A percentile compares a stretch with the other conserved stretches of the same genome.
These are phyloP conservation scores for Penicillium occitanis DNA, from an alignment of 2,329 filamentous ascomycete species.

Conservation along the genomic window DNA sequence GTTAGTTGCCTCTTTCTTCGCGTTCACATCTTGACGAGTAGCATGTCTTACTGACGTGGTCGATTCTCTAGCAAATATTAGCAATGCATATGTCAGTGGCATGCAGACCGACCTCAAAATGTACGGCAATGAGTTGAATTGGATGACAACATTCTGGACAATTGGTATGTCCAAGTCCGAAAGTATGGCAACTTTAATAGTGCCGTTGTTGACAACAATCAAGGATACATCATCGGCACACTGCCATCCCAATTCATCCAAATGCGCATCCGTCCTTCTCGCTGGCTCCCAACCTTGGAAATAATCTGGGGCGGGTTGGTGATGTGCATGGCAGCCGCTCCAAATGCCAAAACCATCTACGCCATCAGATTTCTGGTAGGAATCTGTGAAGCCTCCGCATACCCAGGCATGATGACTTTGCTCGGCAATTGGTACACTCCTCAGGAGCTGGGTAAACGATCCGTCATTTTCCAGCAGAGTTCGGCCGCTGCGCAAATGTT, in stretches of 20 bases:
- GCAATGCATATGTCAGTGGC: constrained; percentile 68
- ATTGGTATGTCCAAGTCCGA: neutral
- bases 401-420: constrained; percentile 21
- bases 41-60: neutral
- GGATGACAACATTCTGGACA: constrained; percentile 18
- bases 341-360: constrained; percentile 18
- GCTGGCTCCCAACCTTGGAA: constrained; percentile 17
- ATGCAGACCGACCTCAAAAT: constrained; percentile 63
- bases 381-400: constrained; percentile 18
- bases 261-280: neutral
- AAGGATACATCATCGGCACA: neutral
- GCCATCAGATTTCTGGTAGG: constrained; percentile 21
- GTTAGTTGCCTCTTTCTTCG: neutral
- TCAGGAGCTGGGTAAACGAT: constrained; percentile 19
- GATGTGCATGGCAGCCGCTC: constrained; percentile 21
- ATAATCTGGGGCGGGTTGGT: constrained; percentile 19
- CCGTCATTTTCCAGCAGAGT: constrained; percentile 21
- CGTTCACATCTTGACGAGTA: neutral
- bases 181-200: neutral
- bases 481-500: constrained; percentile 20
- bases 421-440: constrained; percentile 20
- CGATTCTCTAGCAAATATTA: constrained; percentile 59
- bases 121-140: constrained; percentile 66
- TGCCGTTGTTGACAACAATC: neutral
- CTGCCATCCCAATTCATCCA: neutral